Evolutionary conservation across 2,329 filamentous ascomycete genomes (phyloP).

Genomic region (Venturia aucupariae): DNA sequence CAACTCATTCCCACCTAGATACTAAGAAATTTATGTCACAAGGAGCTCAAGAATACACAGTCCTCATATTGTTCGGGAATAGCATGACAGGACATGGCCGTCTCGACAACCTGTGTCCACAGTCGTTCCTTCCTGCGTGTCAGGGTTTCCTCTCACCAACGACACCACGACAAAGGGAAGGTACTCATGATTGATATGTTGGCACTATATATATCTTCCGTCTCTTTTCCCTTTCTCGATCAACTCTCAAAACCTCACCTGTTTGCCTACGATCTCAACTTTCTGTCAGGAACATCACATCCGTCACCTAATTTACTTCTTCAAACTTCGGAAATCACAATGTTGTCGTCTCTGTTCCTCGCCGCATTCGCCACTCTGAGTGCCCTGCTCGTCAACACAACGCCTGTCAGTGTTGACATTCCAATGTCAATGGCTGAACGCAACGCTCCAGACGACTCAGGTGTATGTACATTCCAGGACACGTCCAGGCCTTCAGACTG

Average conservation of each 20-base stretch:
- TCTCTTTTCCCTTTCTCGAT: not conserved
- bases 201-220: not conserved
- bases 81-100: not conserved
- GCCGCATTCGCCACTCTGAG: not conserved
- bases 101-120: not conserved
- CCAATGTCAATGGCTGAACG: not conserved
- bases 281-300: not conserved
- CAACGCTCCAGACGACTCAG: not conserved
- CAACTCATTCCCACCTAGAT: not conserved
- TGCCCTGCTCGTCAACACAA: not conserved
- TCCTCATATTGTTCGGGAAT: not conserved
- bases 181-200: not conserved
- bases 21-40: no score
- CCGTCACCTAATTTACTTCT: not conserved
- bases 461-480: not conserved
- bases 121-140: not conserved
- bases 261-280: not conserved
- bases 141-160: not conserved
- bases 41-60: no score
- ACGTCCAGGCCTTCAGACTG: not conserved
- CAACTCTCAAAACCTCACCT: not conserved
- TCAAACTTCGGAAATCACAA: not conserved
- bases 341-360: slow-evolving; percentile 1
- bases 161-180: not conserved
- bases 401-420: not conserved